Base-by-base conservation (phyloP, 352 stramenopile species). In the Phytophthora meadii region DNA sequence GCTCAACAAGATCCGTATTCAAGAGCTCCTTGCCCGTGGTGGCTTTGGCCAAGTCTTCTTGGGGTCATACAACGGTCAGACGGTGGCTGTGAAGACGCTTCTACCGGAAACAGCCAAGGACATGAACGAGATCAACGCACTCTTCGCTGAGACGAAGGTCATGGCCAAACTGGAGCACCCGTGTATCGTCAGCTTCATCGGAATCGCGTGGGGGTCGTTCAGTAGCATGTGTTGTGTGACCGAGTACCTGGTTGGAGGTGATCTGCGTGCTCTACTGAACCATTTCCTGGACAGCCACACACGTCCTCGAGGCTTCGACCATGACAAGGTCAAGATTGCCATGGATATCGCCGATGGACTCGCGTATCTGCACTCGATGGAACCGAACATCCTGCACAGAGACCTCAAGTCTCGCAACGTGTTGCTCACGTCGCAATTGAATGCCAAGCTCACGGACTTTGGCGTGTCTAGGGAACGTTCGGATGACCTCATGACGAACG, bases 361-460 rank as follows among this genome's bases (percentile, higher is more conserved):
- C 2, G 68, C 72, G 54, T 88, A 88, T 47, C 49, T 88, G 5
- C 79, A 88, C 57, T 84, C 79, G 12, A 65, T 84, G 36, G 42
- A 79, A 44, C 74, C 77, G 2, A 61, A 61, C 11, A 72, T 81
- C 27, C 45, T 84, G 9, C 87, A 94, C 61, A 77, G 87, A 17
- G 84, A 93, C 60, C 74, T 94, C 55, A 94, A 94, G 70, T 92
- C 82, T 28, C 84, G 84, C 40, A 94, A 94, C 61, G 80, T 94
- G 27, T 64, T 94, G 41, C 68, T 94, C 1, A 77, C 45, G 22
- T 75, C 60, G 4, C 54, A 84, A 8, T 25, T 82, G 39, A 63
- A 82, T 45, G 76, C 79, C 0, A 88, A 88, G 40, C 68, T 90
- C 25, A 88, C 79, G 27, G 81, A 87, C 65, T 88, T 90, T 61